Evolutionary conservation across 495 filamentous ascomycete genomes (phyloP), one percentile per base, ranked within the genome.

Genomic region (Neurospora discreta): DNA sequence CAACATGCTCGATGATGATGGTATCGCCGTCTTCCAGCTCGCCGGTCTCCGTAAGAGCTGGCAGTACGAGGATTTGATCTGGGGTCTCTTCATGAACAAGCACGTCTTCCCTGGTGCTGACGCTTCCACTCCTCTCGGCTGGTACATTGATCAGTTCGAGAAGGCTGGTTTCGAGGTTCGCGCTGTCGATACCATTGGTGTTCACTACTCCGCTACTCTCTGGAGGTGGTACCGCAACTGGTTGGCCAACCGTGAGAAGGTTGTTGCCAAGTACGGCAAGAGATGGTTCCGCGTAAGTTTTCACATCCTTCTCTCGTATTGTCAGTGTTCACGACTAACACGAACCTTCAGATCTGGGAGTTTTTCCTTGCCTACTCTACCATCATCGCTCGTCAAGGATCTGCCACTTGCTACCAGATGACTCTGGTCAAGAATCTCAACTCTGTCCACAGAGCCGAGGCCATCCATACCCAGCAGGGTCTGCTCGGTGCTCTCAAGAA

Each of bases 141-240:
- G 84, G 75, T 89, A 92, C 76, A 80, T 94, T 73, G 84, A 89
- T 76, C 83, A 85, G 71, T 84, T 93, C 39, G 93, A 96, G 81
- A 83, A 85, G 68, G 90, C 91, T 71, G 93, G 93, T 33, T 96
- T 90, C 70, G 91, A 93, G 81, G 79, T 93, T 79, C 93, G 92
- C 87, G 78, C 81, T 46, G 78, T 95, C 75, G 93, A 97, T 78
- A 97, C 93, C 68, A 89, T 97, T 75, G 94, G 94, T 76, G 94
- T 99, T 46, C 95, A 99, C 84, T 99, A 99, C 83, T 97, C 93
- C 42, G 93, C 94, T 69, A 99, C 95, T 41, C 84, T 99, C 60
- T 99, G 95, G 95, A 89, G 93, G 78, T 99, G 95, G 95, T 99
- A 99, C 85, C 87, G 95, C 75, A 99, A 99, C 87, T 99, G 95